These are phyloP conservation scores for Paecilomyces dactylethromorphus DNA, from an alignment of 2,329 filamentous ascomycete genomes.

Conservation along the genomic window DNA sequence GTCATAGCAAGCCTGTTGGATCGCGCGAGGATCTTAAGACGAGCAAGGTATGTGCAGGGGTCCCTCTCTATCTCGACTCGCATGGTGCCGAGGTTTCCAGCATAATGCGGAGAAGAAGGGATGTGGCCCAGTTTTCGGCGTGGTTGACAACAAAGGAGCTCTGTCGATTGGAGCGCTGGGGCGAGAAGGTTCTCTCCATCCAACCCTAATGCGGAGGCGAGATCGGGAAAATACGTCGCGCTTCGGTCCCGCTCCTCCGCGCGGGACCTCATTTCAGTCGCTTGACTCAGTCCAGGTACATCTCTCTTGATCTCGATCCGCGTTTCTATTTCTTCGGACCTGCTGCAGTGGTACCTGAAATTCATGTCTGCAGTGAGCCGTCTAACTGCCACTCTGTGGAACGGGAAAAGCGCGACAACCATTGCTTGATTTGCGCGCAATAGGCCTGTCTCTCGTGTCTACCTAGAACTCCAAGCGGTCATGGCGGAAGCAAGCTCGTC, in stretches of 20 bases:
- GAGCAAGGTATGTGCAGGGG: neutral
- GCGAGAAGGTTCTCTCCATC: neutral
- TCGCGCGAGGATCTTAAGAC: neutral
- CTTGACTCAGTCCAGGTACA: neutral
- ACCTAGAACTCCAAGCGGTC: neutral
- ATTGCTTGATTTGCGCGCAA: neutral
- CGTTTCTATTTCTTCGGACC: neutral
- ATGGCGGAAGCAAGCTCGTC: slow-evolving; percentile 8
- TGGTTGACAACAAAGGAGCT: neutral
- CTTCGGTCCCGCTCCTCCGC: neutral
- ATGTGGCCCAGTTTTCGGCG: too few relatives aligned
- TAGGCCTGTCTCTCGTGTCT: neutral
- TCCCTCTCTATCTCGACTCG: neutral
- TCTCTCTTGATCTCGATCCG: neutral
- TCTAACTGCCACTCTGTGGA: slow-evolving; percentile 1
- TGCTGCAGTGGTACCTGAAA: slow-evolving; percentile 10
- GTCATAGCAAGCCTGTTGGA: neutral
- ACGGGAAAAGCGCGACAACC: neutral
- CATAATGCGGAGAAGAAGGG: neutral
- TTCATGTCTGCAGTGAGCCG: slow-evolving; percentile 3
- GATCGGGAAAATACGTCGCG: neutral
- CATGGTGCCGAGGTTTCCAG: neutral
- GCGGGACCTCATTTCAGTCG: neutral
- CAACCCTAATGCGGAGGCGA: neutral
- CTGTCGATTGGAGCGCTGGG: neutral